Conservation (phyloP, 768 basidiomycete species). For the Tylopilus rubrobrunneus region DNA sequence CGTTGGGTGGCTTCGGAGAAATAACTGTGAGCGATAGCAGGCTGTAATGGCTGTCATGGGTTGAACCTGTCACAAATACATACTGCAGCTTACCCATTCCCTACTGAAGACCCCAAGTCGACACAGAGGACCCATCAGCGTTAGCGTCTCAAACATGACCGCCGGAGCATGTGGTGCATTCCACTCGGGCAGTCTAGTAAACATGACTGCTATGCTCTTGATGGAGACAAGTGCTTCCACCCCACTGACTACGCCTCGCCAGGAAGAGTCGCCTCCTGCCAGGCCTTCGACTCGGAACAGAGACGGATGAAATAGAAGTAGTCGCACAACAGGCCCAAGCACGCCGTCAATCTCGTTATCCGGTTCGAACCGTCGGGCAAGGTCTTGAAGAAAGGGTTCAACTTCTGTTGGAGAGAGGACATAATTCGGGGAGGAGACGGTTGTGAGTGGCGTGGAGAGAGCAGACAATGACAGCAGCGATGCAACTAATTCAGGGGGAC, state of each 20-base stretch:
- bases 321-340: constrained; percentile 68
- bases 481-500: constrained; percentile 75
- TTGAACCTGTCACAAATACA: neutral
- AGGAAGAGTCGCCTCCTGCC: constrained; percentile 68
- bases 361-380: constrained; percentile 75
- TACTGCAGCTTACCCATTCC: constrained; percentile 65
- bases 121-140: constrained; percentile 80
- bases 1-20: constrained; percentile 85
- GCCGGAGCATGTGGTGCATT: constrained; percentile 58
- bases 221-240: constrained; percentile 75
- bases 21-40: constrained; percentile 68
- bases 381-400: constrained; percentile 77
- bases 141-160: constrained; percentile 56
- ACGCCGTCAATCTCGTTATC: constrained; percentile 75
- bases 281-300: constrained; percentile 66
- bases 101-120: constrained; percentile 82
- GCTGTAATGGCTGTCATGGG: constrained; percentile 42
- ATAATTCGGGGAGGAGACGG: constrained; percentile 42
- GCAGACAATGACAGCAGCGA: constrained; percentile 75
- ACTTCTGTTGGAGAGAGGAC: constrained; percentile 65
- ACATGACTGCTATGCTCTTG: constrained; percentile 80
- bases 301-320: constrained; percentile 59
- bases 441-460: constrained; percentile 60
- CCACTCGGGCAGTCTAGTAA: constrained; percentile 73
- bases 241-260: constrained; percentile 84